Base-by-base conservation (phyloP, 768 basidiomycete genomes). In the Heimioporus sp. region DNA sequence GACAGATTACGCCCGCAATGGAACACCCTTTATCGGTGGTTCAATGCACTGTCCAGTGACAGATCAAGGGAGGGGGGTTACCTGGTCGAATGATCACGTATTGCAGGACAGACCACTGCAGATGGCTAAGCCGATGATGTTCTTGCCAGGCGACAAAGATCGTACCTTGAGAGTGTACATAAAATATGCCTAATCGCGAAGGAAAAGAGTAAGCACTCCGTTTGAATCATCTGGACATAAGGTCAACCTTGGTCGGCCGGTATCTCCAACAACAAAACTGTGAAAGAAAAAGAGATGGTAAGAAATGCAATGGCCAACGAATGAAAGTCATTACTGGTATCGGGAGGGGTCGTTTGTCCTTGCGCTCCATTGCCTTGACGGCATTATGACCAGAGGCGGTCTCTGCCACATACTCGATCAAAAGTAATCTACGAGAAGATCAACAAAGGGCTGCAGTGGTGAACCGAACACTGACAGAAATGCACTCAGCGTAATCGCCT, bases 101-200 rank as follows among this genome's bases (percentile, higher is more conserved):
- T 79, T 97, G 94, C 53, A 97, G 71, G 8, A 96, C 92, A 37
- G 80, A 76, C 90, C 92, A 95, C 82, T 92, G 45, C 17, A 49
- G 39, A 52, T 20, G 20, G 19, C 34, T 52, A 30, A 46, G n/a
- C 37, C 52, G 16, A 17, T 10, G 24, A 17, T n/a, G 24, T 36
- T 7, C 12, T 48, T 9, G 12, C 8, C 13, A 42, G 24, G 35
- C 9, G n/a, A 42, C n/a, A 17, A 46, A 6, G 4, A 17, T 24
- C 70, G 7, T 58, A 86, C 91, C 75, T 91, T 92, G 65, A 92
- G 70, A 10, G 90, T 85, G 62, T 92, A 86, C 83, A 95, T 90
- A 66, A 96, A 96, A 70, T 95, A 92, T 2, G 86, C 76, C 82
- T 89, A 36, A 21, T 17, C 5, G 51, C 30, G 10, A 19, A 49